Base-by-base conservation (phyloP, 768 basidiomycete genomes). In the Ramaria sp. region DNA sequence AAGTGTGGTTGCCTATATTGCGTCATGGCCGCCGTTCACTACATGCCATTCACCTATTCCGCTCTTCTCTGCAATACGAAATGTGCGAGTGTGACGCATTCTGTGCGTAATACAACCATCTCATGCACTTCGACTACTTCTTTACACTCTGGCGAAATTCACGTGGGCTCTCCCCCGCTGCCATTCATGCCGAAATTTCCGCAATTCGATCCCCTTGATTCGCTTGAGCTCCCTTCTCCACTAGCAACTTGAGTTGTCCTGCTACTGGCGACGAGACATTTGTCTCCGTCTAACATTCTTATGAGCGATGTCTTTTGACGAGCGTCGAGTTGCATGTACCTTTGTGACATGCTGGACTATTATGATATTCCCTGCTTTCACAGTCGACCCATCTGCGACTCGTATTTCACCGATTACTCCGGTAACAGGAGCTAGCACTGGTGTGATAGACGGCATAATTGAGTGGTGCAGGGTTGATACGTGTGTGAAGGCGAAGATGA, bases 161-260 rank as follows among this genome's bases (percentile, higher is more conserved):
- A 27, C 27, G 27, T n/a, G n/a, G 3, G 22, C 13, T 4, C 27
- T 47, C 4, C 20, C 27, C 24, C 48, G 22, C 63, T 69, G 51
- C 54, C 39, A 59, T 59, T 64, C 63, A 62, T 61, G 30, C 46
- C 13, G 34, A 31, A 34, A 61, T 59, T 43, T 61, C 60, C 13
- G 60, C 60, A 50, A 61, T 41, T 5, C 39, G 39, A 5, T 58
- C 60, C 22, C 60, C 60, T 51, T 58, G 42, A 39, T 33, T 54
- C 22, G 59, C 51, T 12, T 45, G 42, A 17, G 17, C 41, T 20
- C 60, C 60, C 33, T 61, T 58, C 24, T 53, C 31, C 30, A 58
- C 60, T 31, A 61, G 22, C 7, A 34, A 13, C 45, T 50, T 61
- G 17, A 61, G 34, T 19, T 33, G 41, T 27, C 60, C 60, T 33